Percentiles rank a stretch among this genome's conserved stretches.
phyloP scores from a whole-genome alignment of 164 flowering plant species.

The Dillenia turbinata region DNA sequence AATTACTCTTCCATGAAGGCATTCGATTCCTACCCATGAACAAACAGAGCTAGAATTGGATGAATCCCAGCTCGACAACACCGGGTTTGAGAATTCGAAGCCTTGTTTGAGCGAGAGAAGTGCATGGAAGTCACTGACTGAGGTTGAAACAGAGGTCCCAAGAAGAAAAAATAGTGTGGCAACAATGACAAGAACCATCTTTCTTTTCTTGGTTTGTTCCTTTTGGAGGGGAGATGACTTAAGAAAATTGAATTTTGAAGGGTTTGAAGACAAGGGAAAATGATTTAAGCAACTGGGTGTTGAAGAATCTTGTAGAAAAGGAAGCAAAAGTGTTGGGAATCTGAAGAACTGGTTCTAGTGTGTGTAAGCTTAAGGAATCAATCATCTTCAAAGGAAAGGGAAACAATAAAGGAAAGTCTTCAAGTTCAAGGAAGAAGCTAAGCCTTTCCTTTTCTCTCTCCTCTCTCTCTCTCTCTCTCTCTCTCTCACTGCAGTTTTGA shows the following conservation, averaged over 20 bases:
- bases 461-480: conserved; percentile 16
- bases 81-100: conserved; percentile 35
- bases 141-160: conserved; percentile 27
- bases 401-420: conserved; percentile 32
- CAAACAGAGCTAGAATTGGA: conserved; percentile 59
- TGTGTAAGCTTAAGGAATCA: conserved; percentile 30
- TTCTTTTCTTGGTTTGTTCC: not conserved
- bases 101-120: conserved; percentile 55
- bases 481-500: conserved; percentile 18
- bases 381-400: conserved; percentile 39
- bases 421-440: conserved; percentile 61
- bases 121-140: conserved; percentile 52
- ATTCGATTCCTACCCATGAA: conserved; percentile 71
- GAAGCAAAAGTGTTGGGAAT: conserved; percentile 41
- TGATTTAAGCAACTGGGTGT: conserved; percentile 26
- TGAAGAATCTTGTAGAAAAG: conserved; percentile 27
- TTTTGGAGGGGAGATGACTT: conserved; percentile 13
- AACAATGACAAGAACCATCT: conserved; percentile 34
- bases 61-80: conserved; percentile 43
- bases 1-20: conserved; percentile 47
- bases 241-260: conserved; percentile 24
- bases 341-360: conserved; percentile 41
- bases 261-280: conserved; percentile 19
- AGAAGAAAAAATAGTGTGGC: conserved; percentile 46
- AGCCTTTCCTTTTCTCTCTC: conserved; percentile 26